Percentiles rank a stretch among this genome's conserved stretches.
These are phyloP conservation scores for Zymoseptoria pseudotritici DNA, from an alignment of 2,329 filamentous ascomycete genomes.

Conservation along the genomic window DNA sequence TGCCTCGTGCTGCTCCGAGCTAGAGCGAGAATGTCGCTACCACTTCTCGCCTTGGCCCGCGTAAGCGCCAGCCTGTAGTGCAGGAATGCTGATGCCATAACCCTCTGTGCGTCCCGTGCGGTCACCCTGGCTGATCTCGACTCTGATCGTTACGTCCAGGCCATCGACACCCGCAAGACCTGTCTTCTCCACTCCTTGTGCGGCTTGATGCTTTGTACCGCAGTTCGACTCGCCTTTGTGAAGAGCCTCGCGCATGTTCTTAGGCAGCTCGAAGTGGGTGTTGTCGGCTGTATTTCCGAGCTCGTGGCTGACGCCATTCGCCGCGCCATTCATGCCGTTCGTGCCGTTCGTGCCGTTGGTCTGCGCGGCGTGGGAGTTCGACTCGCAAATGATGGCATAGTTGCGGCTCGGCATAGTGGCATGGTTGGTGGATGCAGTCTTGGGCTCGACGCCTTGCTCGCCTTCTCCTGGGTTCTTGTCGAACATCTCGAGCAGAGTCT, in stretches of 20 bases:
- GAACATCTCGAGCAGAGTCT: constrained; percentile 57
- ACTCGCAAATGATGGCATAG: constrained; percentile 56
- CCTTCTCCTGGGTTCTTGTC: constrained; percentile 48
- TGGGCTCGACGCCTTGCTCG: constrained; percentile 41
- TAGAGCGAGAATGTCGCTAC: constrained; percentile 14
- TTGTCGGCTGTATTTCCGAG: constrained; percentile 9
- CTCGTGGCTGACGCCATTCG: constrained; percentile 7
- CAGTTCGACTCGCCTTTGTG: constrained; percentile 70
- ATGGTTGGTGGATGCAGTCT: constrained; percentile 67
- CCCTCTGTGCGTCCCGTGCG: constrained; percentile 40
- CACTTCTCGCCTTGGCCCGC: constrained; percentile 21
- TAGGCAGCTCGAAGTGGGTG: constrained; percentile 42
- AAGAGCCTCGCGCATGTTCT: constrained; percentile 58
- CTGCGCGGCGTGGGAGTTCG: constrained; percentile 25
- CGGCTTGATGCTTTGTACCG: constrained; percentile 70
- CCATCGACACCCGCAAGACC: constrained; percentile 39
- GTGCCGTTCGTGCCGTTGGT: constrained; percentile 20
- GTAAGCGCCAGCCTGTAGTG: constrained; percentile 27
- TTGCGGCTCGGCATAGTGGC: constrained; percentile 73
- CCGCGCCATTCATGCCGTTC: constrained; percentile 11
- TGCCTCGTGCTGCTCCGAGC: background rate
- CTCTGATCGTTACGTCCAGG: constrained; percentile 41
- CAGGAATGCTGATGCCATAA: constrained; percentile 45
- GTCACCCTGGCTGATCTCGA: constrained; percentile 41
- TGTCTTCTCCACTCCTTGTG: constrained; percentile 38